Base-by-base conservation (phyloP, 2,329 filamentous ascomycete genomes). In the Orbilia oligospora region DNA sequence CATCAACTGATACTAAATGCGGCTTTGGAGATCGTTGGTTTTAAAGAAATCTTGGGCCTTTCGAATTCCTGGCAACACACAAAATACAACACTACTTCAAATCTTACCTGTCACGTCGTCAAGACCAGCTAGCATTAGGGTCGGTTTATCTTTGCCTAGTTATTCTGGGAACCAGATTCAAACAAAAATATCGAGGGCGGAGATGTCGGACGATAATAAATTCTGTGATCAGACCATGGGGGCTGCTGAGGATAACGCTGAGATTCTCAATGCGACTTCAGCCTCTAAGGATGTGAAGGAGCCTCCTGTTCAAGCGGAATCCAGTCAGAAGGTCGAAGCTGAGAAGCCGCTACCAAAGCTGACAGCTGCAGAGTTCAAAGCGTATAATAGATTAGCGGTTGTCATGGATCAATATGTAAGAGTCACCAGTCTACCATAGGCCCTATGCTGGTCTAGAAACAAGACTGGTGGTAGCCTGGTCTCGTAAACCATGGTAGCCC, bases 371-470 rank as follows among this genome's bases (percentile, higher is more conserved):
- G 91, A 95, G 71, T 94, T 93, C 82, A 87, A 87, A 63, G 85
- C 87, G 46, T 94, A 91, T 84, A 94, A 94, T 84, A 87, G 87
- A n/a, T 85, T 93, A 82, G 90, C 92, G 0, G 91, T 92, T 71
- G 88, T 89, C 80, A 94, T 94, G 92, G 88, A 94, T 53, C 86
- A 88, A 79, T 94, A 91, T 85, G 90, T 91, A 86, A 82, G 88
- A 85, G 9, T 46, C n/a, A 44, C 58, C 58, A 53, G 36, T 56
- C 53, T 24, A 18, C 10, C 10, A 49, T 38, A 55, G 38, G 8
- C 41, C 24, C 16, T 9, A 27, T 9, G 10, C 16, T 27, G 27
- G 14, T 81, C 58, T 72, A 76, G 48, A 81, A n/a, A n/a, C n/a
- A n/a, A n/a, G n/a, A n/a, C n/a, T n/a, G n/a, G n/a, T n/a, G n/a